Evolutionary conservation across 305 asterid genomes (phyloP).

Genomic region (Solanum aculeatissimum): DNA sequence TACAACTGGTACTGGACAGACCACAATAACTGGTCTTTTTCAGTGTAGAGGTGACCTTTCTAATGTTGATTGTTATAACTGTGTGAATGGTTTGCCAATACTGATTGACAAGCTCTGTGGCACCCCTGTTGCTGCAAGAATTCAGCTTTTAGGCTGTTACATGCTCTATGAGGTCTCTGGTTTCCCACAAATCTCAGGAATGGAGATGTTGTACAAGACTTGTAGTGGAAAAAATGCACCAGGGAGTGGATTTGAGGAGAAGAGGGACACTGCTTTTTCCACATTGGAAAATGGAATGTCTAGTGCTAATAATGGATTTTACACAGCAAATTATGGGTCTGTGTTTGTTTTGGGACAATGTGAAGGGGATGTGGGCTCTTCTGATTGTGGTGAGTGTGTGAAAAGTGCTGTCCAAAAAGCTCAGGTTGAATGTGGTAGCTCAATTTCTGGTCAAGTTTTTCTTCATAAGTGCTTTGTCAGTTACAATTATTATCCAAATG

Average conservation of each 20-base stretch:
- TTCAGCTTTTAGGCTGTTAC: slow-evolving; percentile 85
- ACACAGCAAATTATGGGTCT: slow-evolving; percentile 44
- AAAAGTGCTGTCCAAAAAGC: slow-evolving; percentile 85
- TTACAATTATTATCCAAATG: slow-evolving; percentile 55
- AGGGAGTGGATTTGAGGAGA: slow-evolving; percentile 80
- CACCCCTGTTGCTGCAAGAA: slow-evolving; percentile 70
- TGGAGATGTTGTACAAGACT: slow-evolving; percentile 82
- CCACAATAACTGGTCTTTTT: slow-evolving; percentile 62
- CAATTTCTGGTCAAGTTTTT: slow-evolving; percentile 74
- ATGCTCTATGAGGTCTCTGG: slow-evolving; percentile 89
- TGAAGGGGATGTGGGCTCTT: slow-evolving; percentile 76
- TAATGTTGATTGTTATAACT: slow-evolving; percentile 71
- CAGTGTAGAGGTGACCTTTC: slow-evolving; percentile 89
- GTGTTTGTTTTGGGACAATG: slow-evolving; percentile 87
- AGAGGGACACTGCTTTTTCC: slow-evolving; percentile 65
- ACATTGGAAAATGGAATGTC: slow-evolving; percentile 54
- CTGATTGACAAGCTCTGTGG: slow-evolving; percentile 91
- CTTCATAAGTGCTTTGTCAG: slow-evolving; percentile 78
- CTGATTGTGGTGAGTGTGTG: slow-evolving; percentile 88
- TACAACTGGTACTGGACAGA: slow-evolving; percentile 50
- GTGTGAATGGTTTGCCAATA: slow-evolving; percentile 70
- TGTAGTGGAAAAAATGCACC: slow-evolving; percentile 67
- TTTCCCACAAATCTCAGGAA: slow-evolving; percentile 76
- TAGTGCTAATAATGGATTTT: slow-evolving; percentile 45
- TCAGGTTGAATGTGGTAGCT: slow-evolving; percentile 96